Evolutionary conservation across 75 land plant genomes (phyloP).

Genomic region (Adiantum capillusveneris): DNA sequence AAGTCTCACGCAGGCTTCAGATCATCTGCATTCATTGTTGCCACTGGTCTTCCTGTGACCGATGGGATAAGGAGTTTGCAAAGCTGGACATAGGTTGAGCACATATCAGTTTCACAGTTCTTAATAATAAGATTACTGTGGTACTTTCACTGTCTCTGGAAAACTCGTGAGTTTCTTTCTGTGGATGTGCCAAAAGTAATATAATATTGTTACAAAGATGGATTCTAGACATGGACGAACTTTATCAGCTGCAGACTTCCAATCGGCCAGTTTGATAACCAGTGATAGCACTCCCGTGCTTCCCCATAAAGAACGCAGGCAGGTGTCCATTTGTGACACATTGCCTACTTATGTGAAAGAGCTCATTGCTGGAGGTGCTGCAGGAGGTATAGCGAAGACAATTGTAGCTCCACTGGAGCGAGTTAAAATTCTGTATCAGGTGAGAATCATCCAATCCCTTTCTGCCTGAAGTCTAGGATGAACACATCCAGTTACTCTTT

Average conservation of each 20-base stretch:
- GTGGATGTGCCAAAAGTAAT: neutral
- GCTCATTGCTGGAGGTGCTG: slow-evolving; percentile 89
- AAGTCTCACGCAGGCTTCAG: neutral
- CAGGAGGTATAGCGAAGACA: slow-evolving; percentile 83
- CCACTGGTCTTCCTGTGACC: slow-evolving; percentile 34
- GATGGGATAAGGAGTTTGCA: slow-evolving; percentile 68
- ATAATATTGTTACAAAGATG: slow-evolving; percentile 2
- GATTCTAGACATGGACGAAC: slow-evolving; percentile 12
- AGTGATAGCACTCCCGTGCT: slow-evolving; percentile 42
- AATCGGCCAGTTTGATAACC: too few relatives aligned
- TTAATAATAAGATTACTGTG: neutral
- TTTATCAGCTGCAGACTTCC: too few relatives aligned
- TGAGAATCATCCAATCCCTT: slow-evolving; percentile 13
- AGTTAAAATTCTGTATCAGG: slow-evolving; percentile 81
- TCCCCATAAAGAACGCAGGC: slow-evolving; percentile 21
- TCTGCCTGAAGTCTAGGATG: neutral
- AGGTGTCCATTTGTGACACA: slow-evolving; percentile 17
- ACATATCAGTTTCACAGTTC: neutral
- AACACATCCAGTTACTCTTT: neutral
- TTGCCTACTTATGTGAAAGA: slow-evolving; percentile 80
- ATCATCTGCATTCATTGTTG: neutral
- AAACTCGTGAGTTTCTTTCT: too few relatives aligned
- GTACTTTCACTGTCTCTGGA: neutral
- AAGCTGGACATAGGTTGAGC: slow-evolving; percentile 38
- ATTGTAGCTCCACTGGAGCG: slow-evolving; percentile 89